Conservation (phyloP, 2,329 filamentous ascomycete species). For the Talaromyces sp. region DNA sequence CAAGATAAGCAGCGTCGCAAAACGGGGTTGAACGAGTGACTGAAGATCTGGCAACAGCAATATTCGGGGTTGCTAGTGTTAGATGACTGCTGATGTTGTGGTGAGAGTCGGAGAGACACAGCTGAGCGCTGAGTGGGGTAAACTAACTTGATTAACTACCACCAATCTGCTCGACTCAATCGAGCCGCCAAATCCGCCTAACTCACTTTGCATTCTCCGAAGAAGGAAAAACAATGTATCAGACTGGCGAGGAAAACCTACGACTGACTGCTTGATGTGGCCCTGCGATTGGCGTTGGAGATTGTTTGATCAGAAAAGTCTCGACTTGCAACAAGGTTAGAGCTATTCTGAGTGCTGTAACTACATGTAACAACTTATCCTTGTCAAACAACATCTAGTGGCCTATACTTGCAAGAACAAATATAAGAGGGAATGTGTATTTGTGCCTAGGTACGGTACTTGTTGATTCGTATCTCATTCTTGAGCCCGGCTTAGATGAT, state of each 20-base stretch:
- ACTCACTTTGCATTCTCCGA: neutral
- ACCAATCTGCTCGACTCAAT: neutral
- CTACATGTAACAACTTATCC: neutral
- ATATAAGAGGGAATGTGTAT: neutral
- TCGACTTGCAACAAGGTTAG: neutral
- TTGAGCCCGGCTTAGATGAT: too few relatives aligned
- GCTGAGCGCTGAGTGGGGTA: slow-evolving; percentile 1
- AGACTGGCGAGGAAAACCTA: neutral
- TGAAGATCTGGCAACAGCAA: neutral
- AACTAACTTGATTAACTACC: neutral
- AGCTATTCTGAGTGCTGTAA: neutral
- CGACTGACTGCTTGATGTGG: neutral
- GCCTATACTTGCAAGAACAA: neutral
- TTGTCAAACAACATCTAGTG: neutral
- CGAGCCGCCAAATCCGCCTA: neutral
- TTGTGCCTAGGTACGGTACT: neutral
- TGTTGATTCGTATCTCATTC: too few relatives aligned
- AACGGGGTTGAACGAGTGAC: neutral
- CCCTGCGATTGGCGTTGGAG: neutral
- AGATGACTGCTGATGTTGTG: neutral
- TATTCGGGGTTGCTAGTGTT: neutral
- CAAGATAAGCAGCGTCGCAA: neutral
- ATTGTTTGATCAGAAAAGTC: neutral
- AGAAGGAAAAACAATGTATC: neutral
- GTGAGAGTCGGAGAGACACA: slow-evolving; percentile 2